Percentiles rank a stretch among this genome's conserved stretches.
phyloP scores from a whole-genome alignment of 768 basidiomycete genomes.

The Lactifluus subvellereus region DNA sequence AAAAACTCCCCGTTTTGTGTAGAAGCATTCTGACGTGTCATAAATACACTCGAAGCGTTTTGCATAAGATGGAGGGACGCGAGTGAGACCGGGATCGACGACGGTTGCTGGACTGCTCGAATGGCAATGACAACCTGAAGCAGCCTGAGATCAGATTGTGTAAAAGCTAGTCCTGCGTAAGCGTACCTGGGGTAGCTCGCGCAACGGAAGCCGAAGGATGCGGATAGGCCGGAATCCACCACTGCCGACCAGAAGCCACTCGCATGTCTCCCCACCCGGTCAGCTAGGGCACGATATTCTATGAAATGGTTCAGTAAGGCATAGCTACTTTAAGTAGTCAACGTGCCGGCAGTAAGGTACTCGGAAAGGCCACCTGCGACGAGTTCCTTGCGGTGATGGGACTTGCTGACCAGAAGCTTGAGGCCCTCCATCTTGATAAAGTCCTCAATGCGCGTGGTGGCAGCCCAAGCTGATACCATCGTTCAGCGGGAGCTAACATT shows the following conservation, averaged over 20 bases:
- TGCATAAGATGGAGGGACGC: constrained; percentile 46
- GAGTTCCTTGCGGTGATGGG: constrained; percentile 63
- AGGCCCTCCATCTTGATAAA: constrained; percentile 64
- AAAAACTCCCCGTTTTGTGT: constrained; percentile 49
- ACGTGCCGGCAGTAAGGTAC: constrained; percentile 42
- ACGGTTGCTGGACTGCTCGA: constrained; percentile 21
- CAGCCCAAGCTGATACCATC: constrained; percentile 52
- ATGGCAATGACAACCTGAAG: constrained; percentile 22
- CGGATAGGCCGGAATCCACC: not conserved
- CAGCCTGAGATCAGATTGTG: not conserved
- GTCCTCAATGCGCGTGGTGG: constrained; percentile 57
- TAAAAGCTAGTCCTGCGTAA: not conserved
- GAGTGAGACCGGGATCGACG: constrained; percentile 23
- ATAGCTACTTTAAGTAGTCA: not conserved
- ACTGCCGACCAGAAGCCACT: constrained; percentile 11
- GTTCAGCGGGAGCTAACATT: too few relatives aligned
- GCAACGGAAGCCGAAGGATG: constrained; percentile 5
- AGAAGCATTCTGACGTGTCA: constrained; percentile 44
- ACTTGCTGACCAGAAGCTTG: constrained; percentile 47
- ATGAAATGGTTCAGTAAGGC: not conserved
- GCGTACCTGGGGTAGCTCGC: constrained; percentile 21
- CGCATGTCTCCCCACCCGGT: constrained; percentile 17
- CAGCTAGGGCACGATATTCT: constrained; percentile 16
- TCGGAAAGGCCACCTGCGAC: constrained; percentile 58
- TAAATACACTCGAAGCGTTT: constrained; percentile 47